Evolutionary conservation across 2,329 filamentous ascomycete genomes (phyloP).

Genomic region (Calonectria henricotiae): DNA sequence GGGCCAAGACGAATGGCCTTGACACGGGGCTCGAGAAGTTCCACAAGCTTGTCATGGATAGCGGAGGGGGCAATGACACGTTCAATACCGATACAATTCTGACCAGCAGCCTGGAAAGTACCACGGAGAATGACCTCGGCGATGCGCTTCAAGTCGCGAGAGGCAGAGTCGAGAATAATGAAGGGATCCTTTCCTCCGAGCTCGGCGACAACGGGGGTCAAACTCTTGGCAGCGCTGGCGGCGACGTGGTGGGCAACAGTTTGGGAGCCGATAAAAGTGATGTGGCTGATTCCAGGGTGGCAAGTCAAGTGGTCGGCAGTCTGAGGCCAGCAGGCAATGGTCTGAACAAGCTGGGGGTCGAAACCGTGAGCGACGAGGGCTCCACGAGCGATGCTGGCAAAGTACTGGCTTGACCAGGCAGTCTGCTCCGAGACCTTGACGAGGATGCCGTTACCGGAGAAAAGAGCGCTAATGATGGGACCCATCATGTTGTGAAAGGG

Average conservation of each 20-base stretch:
- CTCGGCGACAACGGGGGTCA: slow-evolving; percentile 93
- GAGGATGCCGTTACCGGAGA: slow-evolving; percentile 91
- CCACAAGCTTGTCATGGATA: slow-evolving; percentile 83
- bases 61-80: slow-evolving; percentile 86
- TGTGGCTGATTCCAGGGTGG: slow-evolving; percentile 86
- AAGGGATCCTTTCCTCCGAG: slow-evolving; percentile 96
- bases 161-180: slow-evolving; percentile 86
- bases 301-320: slow-evolving; percentile 87
- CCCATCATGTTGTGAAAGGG: slow-evolving; percentile 96
- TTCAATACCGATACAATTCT: slow-evolving; percentile 98
- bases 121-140: slow-evolving; percentile 90
- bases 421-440: slow-evolving; percentile 97
- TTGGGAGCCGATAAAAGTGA: slow-evolving; percentile 96
- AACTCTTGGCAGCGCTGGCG: slow-evolving; percentile 84
- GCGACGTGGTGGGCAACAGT: slow-evolving; percentile 91
- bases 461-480: slow-evolving; percentile 91
- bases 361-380: slow-evolving; percentile 89
- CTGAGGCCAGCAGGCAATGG: slow-evolving; percentile 89
- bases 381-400: slow-evolving; percentile 82
- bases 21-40: slow-evolving; percentile 82
- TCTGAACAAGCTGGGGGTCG: slow-evolving; percentile 86
- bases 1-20: slow-evolving; percentile 83
- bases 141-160: slow-evolving; percentile 78
- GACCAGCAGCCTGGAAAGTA: slow-evolving; percentile 94
- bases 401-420: slow-evolving; percentile 92